phyloP scores from a whole-genome alignment of 2,329 filamentous ascomycete genomes.

The Fusarium mangiferae region DNA sequence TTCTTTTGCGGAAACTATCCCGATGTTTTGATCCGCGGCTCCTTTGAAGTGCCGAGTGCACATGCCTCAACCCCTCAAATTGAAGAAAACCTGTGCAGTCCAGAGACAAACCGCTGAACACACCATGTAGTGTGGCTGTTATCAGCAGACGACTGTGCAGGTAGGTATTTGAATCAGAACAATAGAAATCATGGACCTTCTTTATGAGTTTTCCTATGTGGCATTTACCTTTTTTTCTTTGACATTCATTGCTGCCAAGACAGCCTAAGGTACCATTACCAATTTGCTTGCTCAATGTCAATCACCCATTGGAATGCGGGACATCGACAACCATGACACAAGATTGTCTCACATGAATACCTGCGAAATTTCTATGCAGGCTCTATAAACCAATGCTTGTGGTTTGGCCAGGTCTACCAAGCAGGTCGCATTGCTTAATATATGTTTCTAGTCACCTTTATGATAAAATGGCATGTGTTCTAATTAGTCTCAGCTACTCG shows the following conservation, averaged over 20 bases:
- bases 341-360: not conserved
- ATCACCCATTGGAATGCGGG: slow-evolving; percentile 10
- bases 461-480: too few relatives aligned
- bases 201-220: not conserved
- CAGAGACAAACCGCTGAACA: not conserved
- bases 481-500: not conserved
- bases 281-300: not conserved
- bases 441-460: not conserved
- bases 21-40: slow-evolving; percentile 12
- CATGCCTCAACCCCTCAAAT: slow-evolving; percentile 8
- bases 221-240: not conserved
- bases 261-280: not conserved
- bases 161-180: not conserved
- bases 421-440: not conserved
- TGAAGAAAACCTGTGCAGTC: not conserved
- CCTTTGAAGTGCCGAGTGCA: slow-evolving; percentile 22
- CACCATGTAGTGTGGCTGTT: not conserved
- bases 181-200: slow-evolving; percentile 1
- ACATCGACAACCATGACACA: not conserved
- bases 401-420: not conserved
- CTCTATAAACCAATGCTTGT: not conserved
- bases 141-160: not conserved
- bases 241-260: not conserved
- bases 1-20: slow-evolving; percentile 1
- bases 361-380: not conserved